These are phyloP conservation scores for Chaetomium strumarium DNA, from an alignment of 2,329 filamentous ascomycete genomes.

Conservation along the genomic window DNA sequence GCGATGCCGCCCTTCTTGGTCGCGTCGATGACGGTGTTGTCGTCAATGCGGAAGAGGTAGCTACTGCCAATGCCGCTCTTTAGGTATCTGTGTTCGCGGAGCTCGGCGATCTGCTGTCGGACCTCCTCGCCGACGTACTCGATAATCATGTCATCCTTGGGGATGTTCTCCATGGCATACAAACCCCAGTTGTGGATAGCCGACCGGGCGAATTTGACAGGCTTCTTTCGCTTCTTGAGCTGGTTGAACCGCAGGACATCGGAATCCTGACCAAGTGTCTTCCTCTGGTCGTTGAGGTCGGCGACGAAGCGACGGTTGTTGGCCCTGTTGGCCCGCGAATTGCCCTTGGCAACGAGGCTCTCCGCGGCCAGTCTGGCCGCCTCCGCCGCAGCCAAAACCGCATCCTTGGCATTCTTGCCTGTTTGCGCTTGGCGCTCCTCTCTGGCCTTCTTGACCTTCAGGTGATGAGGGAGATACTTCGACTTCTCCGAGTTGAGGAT, in stretches of 20 bases:
- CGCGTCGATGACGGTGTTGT: constrained; percentile 94
- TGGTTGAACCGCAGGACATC: constrained; percentile 97
- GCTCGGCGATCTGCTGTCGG: constrained; percentile 92
- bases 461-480: constrained; percentile 94
- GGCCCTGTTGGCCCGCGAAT: constrained; percentile 87
- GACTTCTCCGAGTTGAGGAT: constrained; percentile 97
- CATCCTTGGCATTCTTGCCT: constrained; percentile 57
- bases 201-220: constrained; percentile 93
- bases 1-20: constrained; percentile 98
- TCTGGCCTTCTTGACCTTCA: constrained; percentile 86
- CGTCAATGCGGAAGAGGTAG: constrained; percentile 96
- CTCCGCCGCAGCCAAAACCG: constrained; percentile 59
- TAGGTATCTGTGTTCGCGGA: constrained; percentile 85
- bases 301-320: constrained; percentile 93
- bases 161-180: constrained; percentile 95
- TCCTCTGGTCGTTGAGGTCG: constrained; percentile 92
- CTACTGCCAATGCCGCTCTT: constrained; percentile 96
- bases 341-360: constrained; percentile 77
- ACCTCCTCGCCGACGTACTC: constrained; percentile 99
- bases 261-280: constrained; percentile 73
- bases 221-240: constrained; percentile 98
- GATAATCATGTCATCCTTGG: constrained; percentile 98
- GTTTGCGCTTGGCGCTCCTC: constrained; percentile 82
- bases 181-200: constrained; percentile 99
- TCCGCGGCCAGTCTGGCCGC: constrained; percentile 69